phyloP scores from a whole-genome alignment of 208 protist species.

The Leishmania turanica region DNA sequence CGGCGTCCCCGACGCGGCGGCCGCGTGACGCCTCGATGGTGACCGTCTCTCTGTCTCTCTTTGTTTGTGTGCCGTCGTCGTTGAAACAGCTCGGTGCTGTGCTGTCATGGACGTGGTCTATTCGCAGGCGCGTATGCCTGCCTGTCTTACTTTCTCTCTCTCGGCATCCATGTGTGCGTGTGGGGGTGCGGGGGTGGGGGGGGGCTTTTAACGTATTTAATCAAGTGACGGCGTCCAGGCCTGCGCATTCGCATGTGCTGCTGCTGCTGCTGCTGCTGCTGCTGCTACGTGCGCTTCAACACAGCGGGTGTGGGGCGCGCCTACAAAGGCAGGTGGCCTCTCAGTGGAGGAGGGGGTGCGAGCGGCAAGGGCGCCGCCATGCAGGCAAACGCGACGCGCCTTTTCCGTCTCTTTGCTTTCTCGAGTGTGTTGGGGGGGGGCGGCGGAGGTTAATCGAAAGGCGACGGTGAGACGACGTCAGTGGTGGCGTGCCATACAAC shows the following conservation, averaged over 20 bases:
- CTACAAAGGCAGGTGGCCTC: background rate
- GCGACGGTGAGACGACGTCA: background rate
- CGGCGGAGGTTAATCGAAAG: too few species aligned
- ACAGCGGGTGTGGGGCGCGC: background rate
- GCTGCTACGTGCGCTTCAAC: background rate
- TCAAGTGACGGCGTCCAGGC: background rate
- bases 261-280: background rate
- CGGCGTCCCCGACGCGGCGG: conserved; percentile 12
- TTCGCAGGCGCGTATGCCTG: background rate
- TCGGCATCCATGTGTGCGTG: too few species aligned
- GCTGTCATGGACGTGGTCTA: background rate
- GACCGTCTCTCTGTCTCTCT: background rate
- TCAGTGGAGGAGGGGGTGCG: background rate
- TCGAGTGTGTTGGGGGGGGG: too few species aligned
- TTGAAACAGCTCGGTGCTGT: background rate
- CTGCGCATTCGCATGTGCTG: background rate
- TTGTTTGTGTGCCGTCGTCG: background rate
- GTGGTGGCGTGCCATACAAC: background rate
- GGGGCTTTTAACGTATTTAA: background rate
- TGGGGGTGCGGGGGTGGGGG: background rate
- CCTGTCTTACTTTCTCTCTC: background rate
- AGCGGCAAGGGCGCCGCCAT: background rate
- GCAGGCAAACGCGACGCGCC: background rate
- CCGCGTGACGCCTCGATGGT: background rate
- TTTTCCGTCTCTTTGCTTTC: background rate